These are phyloP conservation scores for Euphorbia tirucalli DNA, from an alignment of 345 rosid genomes.

Conservation along the genomic window DNA sequence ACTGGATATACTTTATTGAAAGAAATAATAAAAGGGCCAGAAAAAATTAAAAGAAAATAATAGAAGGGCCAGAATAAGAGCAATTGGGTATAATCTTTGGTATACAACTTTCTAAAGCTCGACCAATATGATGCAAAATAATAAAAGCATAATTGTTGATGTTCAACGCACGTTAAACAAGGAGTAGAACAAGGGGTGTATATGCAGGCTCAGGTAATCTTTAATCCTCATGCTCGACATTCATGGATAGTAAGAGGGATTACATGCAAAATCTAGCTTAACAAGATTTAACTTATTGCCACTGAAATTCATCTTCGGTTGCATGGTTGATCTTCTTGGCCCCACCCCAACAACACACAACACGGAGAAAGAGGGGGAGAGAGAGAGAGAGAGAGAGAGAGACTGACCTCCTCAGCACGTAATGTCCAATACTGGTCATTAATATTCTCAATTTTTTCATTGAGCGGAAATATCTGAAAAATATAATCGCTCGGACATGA, in stretches of 20 bases:
- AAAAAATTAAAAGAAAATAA: no score
- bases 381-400: slow-evolving; percentile 6
- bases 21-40: background rate
- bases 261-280: background rate
- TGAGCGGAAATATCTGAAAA: slow-evolving; percentile 34
- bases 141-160: background rate
- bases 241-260: background rate
- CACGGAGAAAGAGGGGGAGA: background rate
- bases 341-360: no score
- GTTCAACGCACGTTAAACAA: background rate
- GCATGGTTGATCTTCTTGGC: background rate
- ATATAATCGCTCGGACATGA: slow-evolving; percentile 11
- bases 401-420: slow-evolving; percentile 90
- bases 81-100: background rate
- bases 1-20: background rate
- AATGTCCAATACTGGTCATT: slow-evolving; percentile 97
- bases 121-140: background rate
- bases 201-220: background rate
- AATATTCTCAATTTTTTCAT: slow-evolving; percentile 51
- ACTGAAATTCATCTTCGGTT: background rate
- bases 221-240: background rate
- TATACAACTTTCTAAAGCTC: background rate
- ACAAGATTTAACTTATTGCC: background rate
- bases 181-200: no score
- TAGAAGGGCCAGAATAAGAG: background rate